Percentiles rank a stretch among this genome's conserved stretches.
These are phyloP conservation scores for Albifimbria verrucaria DNA, from an alignment of 2,329 filamentous ascomycete genomes.

Conservation along the genomic window DNA sequence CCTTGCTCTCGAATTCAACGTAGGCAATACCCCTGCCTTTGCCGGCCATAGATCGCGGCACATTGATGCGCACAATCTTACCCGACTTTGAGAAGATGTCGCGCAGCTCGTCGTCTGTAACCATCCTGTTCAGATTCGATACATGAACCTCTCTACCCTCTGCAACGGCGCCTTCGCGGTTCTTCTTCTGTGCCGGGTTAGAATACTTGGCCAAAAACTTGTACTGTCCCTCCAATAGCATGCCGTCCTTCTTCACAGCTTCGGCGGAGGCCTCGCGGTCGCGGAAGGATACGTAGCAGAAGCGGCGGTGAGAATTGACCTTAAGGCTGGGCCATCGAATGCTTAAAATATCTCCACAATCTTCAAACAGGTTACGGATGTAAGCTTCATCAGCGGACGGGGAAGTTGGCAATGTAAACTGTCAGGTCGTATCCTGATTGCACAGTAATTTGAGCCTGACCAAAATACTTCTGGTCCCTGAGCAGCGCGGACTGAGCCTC, in stretches of 20 bases:
- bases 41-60: conserved; percentile 66
- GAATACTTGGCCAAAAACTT: conserved; percentile 79
- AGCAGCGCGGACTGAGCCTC: conserved; percentile 80
- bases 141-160: conserved; percentile 86
- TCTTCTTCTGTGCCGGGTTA: conserved; percentile 73
- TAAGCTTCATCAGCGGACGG: conserved; percentile 69
- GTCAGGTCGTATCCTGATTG: conserved; percentile 74
- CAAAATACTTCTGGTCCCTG: conserved; percentile 76
- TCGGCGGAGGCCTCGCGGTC: conserved; percentile 63
- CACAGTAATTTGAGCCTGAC: conserved; percentile 70
- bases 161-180: conserved; percentile 74
- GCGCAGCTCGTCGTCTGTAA: conserved; percentile 65
- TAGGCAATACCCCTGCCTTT: conserved; percentile 77
- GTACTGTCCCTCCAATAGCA: conserved; percentile 63
- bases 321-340: conserved; percentile 90
- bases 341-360: conserved; percentile 78
- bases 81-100: conserved; percentile 74
- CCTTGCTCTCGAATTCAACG: conserved; percentile 69
- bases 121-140: conserved; percentile 60
- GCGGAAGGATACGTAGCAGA: conserved; percentile 93
- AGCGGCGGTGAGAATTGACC: conserved; percentile 81
- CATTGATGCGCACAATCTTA: conserved; percentile 66
- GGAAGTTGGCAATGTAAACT: conserved; percentile 88
- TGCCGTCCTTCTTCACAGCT: conserved; percentile 71
- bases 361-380: conserved; percentile 65